These are phyloP conservation scores for Euphorbia schlechtendalii DNA, from an alignment of 441 rosid genomes.

Conservation along the genomic window DNA sequence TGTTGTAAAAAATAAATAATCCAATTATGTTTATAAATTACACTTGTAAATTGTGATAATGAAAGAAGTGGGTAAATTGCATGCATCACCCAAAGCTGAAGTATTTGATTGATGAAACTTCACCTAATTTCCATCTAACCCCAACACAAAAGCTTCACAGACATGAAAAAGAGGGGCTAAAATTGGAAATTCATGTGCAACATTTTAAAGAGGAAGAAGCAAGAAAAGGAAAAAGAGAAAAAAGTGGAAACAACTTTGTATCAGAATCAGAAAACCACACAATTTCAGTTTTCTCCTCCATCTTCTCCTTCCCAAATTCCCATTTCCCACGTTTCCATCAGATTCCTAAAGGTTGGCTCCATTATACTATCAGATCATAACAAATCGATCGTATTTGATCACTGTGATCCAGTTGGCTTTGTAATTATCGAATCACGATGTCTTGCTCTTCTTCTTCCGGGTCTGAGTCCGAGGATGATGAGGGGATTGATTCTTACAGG, in stretches of 20 bases:
- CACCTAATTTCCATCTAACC: neutral
- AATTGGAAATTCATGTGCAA: neutral
- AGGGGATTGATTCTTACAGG: constrained; percentile 85
- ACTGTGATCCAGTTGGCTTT: neutral
- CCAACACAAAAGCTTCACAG: neutral
- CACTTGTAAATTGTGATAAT: no score
- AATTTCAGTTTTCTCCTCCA: neutral
- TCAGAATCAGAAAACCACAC: neutral
- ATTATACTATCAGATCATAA: neutral
- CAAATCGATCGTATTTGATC: neutral
- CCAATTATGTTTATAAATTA: no score
- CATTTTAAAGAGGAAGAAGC: constrained; percentile 1
- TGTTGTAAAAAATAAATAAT: no score
- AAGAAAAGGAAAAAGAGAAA: constrained; percentile 7
- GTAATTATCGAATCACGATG: constrained; percentile 26
- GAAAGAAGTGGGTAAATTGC: neutral
- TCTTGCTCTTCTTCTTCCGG: constrained; percentile 83
- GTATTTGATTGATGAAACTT: neutral
- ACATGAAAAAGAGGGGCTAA: neutral
- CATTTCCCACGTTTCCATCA: neutral
- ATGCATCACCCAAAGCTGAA: neutral
- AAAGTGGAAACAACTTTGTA: constrained; percentile 13
- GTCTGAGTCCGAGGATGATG: constrained; percentile 80
- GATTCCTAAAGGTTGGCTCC: neutral
- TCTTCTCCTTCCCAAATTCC: neutral